Evolutionary conservation across 1,139 yeast genomes (phyloP).

Genomic region (Debaryomyces udenii): DNA sequence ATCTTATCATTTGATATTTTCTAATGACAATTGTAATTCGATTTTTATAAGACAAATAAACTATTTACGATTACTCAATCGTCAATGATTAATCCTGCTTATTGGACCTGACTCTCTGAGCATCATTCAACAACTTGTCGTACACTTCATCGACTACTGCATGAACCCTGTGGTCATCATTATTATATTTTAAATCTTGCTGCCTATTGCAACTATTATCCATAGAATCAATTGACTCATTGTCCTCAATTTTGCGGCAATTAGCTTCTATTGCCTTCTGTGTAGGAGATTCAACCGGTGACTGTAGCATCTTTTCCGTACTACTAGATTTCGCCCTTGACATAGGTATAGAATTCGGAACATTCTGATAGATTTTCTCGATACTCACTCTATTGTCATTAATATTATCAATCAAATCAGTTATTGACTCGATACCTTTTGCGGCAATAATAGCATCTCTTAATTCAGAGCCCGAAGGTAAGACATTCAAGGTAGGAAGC

Average conservation of each 20-base stretch:
- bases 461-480: slow-evolving; percentile 76
- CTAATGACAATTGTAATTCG: slow-evolving; percentile 1
- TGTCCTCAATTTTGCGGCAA: slow-evolving; percentile 22
- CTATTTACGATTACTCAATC: background rate
- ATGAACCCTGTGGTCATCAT: slow-evolving; percentile 24
- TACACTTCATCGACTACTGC: slow-evolving; percentile 66
- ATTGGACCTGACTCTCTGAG: slow-evolving; percentile 64
- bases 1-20: slow-evolving; percentile 2
- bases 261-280: slow-evolving; percentile 9
- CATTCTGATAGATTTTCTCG: slow-evolving; percentile 51
- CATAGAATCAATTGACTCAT: slow-evolving; percentile 34
- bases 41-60: too few species aligned
- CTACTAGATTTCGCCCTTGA: slow-evolving; percentile 4
- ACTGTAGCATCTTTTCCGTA: background rate
- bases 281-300: slow-evolving; percentile 7
- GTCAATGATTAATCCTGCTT: slow-evolving; percentile 19
- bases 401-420: slow-evolving; percentile 69
- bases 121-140: slow-evolving; percentile 68
- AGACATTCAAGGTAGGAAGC: slow-evolving; percentile 40
- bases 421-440: slow-evolving; percentile 73
- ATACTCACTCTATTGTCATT: slow-evolving; percentile 55
- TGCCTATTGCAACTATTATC: slow-evolving; percentile 13
- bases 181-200: slow-evolving; percentile 1
- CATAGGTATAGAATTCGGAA: slow-evolving; percentile 7
- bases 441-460: slow-evolving; percentile 78